Evolutionary conservation across 2,329 filamentous ascomycete species (phyloP).

Genomic region (Ophiostoma pallidulum): DNA sequence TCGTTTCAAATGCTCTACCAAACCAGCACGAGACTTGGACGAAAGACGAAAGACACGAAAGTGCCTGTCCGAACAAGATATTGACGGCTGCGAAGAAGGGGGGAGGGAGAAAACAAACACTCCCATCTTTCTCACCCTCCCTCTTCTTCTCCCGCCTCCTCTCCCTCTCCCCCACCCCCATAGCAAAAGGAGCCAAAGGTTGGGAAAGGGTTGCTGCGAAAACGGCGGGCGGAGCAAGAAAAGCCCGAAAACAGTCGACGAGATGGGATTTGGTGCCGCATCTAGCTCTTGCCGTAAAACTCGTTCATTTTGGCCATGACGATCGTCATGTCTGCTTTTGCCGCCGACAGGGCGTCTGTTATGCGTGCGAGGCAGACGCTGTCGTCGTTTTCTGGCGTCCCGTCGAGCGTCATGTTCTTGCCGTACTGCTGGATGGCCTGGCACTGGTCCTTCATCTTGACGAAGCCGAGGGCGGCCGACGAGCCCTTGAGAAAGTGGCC

Average conservation of each 20-base stretch:
- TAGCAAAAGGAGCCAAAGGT: not conserved
- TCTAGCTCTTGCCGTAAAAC: conserved; percentile 45
- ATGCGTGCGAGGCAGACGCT: conserved; percentile 61
- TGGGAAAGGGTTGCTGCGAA: not conserved
- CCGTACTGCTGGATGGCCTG: conserved; percentile 96
- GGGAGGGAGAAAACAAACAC: not conserved
- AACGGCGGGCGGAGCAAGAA: too few species aligned
- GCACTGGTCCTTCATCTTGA: conserved; percentile 84
- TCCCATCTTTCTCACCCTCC: too few species aligned
- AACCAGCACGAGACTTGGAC: not conserved
- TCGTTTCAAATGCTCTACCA: conserved; percentile 12
- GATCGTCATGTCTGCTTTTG: conserved; percentile 68
- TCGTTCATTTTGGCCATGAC: conserved; percentile 59
- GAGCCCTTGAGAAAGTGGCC: conserved; percentile 98
- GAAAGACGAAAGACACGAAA: not conserved
- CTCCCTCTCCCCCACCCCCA: too few species aligned
- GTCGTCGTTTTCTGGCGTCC: conserved; percentile 56
- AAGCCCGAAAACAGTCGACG: not conserved
- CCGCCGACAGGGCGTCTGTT: conserved; percentile 55
- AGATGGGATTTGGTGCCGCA: too few species aligned
- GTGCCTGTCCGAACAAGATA: not conserved
- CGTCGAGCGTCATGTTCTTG: conserved; percentile 69
- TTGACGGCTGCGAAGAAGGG: not conserved
- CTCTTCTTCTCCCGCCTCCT: too few species aligned
- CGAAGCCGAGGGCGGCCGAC: conserved; percentile 84